phyloP scores from a whole-genome alignment of 306 rosid species.

The Macrotyloma uniflorum region DNA sequence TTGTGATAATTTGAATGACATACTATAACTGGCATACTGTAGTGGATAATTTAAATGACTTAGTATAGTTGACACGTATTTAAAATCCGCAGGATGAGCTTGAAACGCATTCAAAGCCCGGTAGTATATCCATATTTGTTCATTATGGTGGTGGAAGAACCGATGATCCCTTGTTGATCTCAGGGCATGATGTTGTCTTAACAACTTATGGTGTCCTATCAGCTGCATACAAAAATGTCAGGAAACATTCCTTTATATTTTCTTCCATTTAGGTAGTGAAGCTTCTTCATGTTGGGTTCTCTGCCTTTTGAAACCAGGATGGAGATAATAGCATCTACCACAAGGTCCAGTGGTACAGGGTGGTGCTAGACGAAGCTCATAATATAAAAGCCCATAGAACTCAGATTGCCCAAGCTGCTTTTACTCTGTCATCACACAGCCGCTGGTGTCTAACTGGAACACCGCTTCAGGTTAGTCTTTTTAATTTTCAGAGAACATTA shows the following conservation, averaged over 20 bases:
- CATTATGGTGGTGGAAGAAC: conserved; percentile 85
- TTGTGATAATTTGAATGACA: neutral
- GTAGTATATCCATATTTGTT: conserved; percentile 67
- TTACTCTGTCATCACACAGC: conserved; percentile 70
- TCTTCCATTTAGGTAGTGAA: conserved; percentile 1
- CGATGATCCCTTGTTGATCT: conserved; percentile 50
- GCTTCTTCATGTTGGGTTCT: neutral
- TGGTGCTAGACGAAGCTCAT: conserved; percentile 96
- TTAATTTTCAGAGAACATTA: neutral
- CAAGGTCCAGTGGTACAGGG: conserved; percentile 77
- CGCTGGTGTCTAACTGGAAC: conserved; percentile 98
- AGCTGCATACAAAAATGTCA: conserved; percentile 64
- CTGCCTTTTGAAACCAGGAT: conserved; percentile 51
- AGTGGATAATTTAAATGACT: too few relatives aligned
- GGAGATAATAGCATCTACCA: conserved; percentile 71
- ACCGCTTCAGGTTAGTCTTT: conserved; percentile 74
- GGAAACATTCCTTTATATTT: conserved; percentile 27
- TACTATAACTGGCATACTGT: neutral
- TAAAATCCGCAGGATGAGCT: conserved; percentile 75
- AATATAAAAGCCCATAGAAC: conserved; percentile 64
- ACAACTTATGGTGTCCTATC: conserved; percentile 79
- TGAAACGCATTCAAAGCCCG: conserved; percentile 70
- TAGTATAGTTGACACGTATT: conserved; percentile 34
- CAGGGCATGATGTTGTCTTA: conserved; percentile 75
- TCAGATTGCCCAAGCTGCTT: conserved; percentile 70